Conservation (phyloP, 2,329 filamentous ascomycete genomes). For the Elsinoe ampelina region DNA sequence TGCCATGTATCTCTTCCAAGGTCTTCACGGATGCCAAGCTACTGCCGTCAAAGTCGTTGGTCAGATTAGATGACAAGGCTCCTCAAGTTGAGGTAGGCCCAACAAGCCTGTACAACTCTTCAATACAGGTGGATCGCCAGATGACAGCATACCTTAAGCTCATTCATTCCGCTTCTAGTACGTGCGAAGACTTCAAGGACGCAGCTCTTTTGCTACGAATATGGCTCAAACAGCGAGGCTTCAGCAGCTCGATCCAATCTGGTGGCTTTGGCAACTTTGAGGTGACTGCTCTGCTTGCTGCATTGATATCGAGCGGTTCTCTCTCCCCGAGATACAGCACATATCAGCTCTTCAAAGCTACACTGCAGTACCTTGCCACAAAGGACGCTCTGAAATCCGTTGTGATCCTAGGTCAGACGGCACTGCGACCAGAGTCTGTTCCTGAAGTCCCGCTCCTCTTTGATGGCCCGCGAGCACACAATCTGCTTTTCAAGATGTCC, state of each 20-base stretch:
- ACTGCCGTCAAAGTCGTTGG: constrained; percentile 57
- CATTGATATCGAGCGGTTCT: constrained; percentile 70
- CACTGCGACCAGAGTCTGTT: not conserved
- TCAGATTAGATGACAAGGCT: constrained; percentile 48
- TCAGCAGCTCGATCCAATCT: constrained; percentile 56
- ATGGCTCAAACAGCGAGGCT: constrained; percentile 84
- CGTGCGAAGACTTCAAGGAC: constrained; percentile 66
- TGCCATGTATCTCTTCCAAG: constrained; percentile 61
- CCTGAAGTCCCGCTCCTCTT: constrained; percentile 60
- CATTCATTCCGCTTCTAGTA: constrained; percentile 58
- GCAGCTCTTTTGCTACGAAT: constrained; percentile 76
- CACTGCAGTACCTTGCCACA: constrained; percentile 73
- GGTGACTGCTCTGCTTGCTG: constrained; percentile 70
- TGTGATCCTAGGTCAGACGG: constrained; percentile 35
- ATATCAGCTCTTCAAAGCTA: constrained; percentile 90
- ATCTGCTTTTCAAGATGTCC: constrained; percentile 85
- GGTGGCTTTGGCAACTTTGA: constrained; percentile 93
- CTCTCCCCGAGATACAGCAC: constrained; percentile 75
- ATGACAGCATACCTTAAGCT: constrained; percentile 67
- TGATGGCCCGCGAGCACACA: constrained; percentile 64
- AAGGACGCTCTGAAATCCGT: constrained; percentile 61
- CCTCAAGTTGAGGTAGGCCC: constrained; percentile 30
- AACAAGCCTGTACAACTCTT: constrained; percentile 84
- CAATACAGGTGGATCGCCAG: constrained; percentile 66
- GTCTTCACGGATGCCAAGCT: constrained; percentile 67